These are phyloP conservation scores for Lycium ferocissimum DNA, from an alignment of 257 asterid species.

Conservation along the genomic window DNA sequence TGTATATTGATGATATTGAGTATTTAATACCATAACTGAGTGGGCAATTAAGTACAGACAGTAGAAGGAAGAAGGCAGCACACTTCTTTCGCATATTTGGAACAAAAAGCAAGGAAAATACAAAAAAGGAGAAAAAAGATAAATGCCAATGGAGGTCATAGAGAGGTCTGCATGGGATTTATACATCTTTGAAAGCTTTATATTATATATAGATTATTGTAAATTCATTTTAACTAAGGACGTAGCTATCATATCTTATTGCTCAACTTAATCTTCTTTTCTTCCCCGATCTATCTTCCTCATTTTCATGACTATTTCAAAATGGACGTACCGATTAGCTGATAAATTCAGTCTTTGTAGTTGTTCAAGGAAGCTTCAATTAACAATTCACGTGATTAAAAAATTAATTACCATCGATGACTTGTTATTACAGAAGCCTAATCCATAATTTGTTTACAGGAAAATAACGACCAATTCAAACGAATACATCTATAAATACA, in stretches of 20 bases:
- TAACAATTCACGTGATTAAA: background rate
- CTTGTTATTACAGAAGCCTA: background rate
- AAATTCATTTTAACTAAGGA: background rate
- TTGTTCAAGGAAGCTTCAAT: background rate
- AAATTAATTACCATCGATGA: background rate
- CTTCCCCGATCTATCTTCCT: background rate
- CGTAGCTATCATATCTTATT: background rate
- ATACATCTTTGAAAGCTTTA: too few relatives aligned
- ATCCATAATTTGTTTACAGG: background rate
- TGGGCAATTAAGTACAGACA: too few relatives aligned
- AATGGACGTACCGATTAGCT: background rate
- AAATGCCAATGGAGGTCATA: too few relatives aligned
- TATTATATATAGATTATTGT: background rate
- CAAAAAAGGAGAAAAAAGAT: too few relatives aligned
- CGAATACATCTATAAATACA: background rate
- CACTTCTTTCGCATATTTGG: too few relatives aligned
- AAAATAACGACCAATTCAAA: background rate
- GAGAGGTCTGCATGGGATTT: too few relatives aligned
- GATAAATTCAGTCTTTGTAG: background rate
- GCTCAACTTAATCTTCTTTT: background rate
- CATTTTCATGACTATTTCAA: background rate
- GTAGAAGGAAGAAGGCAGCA: too few relatives aligned
- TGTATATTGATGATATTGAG: too few relatives aligned
- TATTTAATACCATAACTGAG: too few relatives aligned
- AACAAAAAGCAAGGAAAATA: too few relatives aligned